Evolutionary conservation across 2,329 filamentous ascomycete species (phyloP).

Genomic region (Epichloe sibirici): DNA sequence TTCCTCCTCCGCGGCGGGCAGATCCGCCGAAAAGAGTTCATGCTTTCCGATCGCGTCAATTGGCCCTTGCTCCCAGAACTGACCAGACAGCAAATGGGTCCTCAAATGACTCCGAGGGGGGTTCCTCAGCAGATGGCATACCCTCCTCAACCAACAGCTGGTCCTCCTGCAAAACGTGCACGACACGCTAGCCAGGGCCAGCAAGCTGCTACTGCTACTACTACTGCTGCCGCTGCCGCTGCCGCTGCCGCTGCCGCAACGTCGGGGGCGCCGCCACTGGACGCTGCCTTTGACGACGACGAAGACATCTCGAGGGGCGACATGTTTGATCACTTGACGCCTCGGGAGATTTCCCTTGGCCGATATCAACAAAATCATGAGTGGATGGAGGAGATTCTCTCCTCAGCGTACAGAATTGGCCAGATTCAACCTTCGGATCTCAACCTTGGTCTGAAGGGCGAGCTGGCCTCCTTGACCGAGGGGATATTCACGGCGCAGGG

Average conservation of each 20-base stretch:
- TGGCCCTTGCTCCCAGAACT: conserved; percentile 70
- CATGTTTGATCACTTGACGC: conserved; percentile 78
- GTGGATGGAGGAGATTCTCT: conserved; percentile 97
- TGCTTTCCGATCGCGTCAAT: conserved; percentile 77
- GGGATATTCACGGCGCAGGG: conserved; percentile 65
- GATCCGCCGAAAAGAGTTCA: conserved; percentile 83
- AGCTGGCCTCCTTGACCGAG: conserved; percentile 68
- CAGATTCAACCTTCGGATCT: conserved; percentile 83
- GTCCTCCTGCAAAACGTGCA: conserved; percentile 43
- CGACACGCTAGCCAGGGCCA: conserved; percentile 32
- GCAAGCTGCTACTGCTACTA: conserved; percentile 9
- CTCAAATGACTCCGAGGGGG: conserved; percentile 32
- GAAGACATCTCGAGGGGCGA: conserved; percentile 83
- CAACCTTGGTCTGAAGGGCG: conserved; percentile 72
- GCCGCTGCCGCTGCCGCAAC: conserved; percentile 11
- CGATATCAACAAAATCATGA: conserved; percentile 93
- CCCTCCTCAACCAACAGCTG: conserved; percentile 37
- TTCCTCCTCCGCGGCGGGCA: conserved; percentile 66
- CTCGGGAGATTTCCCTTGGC: conserved; percentile 74
- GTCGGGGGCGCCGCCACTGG: conserved; percentile 26
- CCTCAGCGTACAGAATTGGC: conserved; percentile 73
- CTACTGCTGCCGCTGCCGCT: conserved; percentile 6
- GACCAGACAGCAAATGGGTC: conserved; percentile 37
- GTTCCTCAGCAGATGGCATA: conserved; percentile 52
- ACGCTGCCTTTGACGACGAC: conserved; percentile 61